phyloP scores from a whole-genome alignment of 352 stramenopile genomes.

The Globisporangium rhizosaccharum region DNA sequence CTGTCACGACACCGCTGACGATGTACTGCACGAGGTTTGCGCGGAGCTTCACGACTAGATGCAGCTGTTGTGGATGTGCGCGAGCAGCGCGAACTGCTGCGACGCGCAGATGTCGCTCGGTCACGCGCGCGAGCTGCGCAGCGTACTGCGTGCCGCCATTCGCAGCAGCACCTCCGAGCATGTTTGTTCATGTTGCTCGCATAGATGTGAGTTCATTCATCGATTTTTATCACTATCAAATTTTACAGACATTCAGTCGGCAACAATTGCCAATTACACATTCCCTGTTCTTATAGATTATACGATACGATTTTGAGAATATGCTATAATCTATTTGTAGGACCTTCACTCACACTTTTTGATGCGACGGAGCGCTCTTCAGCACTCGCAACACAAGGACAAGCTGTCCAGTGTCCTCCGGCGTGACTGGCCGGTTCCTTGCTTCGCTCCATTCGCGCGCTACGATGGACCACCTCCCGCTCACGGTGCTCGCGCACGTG shows the following conservation, averaged over 20 bases:
- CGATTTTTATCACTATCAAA: no score
- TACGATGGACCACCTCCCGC: constrained; percentile 57
- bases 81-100: constrained; percentile 8
- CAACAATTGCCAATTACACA: no score
- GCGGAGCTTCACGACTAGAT: constrained; percentile 37
- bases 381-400: no score
- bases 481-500: constrained; percentile 46
- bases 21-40: constrained; percentile 43
- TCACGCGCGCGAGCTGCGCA: constrained; percentile 35
- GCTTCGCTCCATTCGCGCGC: neutral
- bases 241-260: no score
- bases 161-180: neutral
- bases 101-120: constrained; percentile 27
- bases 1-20: constrained; percentile 32
- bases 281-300: no score
- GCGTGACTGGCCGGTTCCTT: neutral
- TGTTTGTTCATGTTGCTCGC: neutral
- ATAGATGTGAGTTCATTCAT: no score
- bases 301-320: neutral
- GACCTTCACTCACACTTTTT: no score
- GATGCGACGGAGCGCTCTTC: no score
- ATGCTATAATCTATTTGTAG: no score
- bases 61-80: neutral
- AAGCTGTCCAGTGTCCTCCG: no score
- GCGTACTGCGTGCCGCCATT: neutral